Evolutionary conservation across 805 yeast species (phyloP).

Genomic region (Kuraishia capsulata): DNA sequence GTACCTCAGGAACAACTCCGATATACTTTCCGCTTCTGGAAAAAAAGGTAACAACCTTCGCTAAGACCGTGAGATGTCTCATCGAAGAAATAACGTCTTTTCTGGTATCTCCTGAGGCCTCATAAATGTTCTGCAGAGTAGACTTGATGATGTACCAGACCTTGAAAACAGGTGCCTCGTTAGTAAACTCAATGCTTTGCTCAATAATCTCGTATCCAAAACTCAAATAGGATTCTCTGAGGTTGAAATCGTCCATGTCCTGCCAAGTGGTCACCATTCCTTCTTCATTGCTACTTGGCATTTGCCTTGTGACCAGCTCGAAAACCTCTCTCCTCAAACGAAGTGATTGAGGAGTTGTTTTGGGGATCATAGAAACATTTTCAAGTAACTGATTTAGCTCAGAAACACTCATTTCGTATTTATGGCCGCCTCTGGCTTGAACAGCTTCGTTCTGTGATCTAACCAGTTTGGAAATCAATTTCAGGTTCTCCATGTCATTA

Average conservation of each 20-base stretch:
- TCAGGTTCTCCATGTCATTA: constrained; percentile 1
- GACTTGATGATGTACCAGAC: constrained; percentile 19
- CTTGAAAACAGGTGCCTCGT: constrained; percentile 15
- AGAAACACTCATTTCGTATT: neutral
- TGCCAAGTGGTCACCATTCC: neutral
- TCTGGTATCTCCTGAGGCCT: neutral
- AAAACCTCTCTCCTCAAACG: neutral
- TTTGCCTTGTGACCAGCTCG: neutral
- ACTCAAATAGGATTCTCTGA: neutral
- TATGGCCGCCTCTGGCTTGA: neutral
- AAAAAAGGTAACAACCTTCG: constrained; percentile 16
- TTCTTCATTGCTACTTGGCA: neutral
- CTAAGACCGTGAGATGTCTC: constrained; percentile 8
- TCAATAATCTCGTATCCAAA: constrained; percentile 15
- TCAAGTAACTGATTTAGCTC: neutral
- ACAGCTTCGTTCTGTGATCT: neutral
- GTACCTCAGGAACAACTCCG: constrained; percentile 13
- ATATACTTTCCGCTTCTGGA: constrained; percentile 20
- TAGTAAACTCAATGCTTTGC: constrained; percentile 13
- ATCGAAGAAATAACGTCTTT: neutral
- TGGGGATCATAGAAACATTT: neutral
- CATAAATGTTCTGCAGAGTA: constrained; percentile 7
- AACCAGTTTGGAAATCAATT: neutral
- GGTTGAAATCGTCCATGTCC: neutral
- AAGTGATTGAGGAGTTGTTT: neutral